Evolutionary conservation across 2,329 filamentous ascomycete species (phyloP), one percentile per base, ranked within the genome.

Genomic region (Aureobasidium musti): DNA sequence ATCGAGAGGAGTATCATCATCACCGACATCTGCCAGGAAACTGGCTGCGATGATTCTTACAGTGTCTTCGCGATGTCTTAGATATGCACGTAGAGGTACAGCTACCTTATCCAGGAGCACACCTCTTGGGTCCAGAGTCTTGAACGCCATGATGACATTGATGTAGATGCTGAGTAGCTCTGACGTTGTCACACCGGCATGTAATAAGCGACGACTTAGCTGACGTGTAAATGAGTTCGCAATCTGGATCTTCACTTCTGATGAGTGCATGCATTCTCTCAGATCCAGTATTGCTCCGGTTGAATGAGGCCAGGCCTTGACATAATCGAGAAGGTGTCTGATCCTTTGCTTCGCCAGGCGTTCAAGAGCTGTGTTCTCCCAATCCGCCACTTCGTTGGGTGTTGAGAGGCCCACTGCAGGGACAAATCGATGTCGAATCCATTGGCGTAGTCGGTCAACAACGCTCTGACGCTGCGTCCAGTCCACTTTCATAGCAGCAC

Each of bases 161-260:
- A 93, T 91, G 76, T 94, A 94, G 2, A 89, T 87, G 71, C 88
- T 87, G 59, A 94, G 76, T 39, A 94, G 91, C 68, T 91, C 86
- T 3, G 90, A 82, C 1, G 91, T 93, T 21, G 89, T 92, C 47
- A 89, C 84, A 2, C 90, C 91, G 1, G 91, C 88, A 72, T 94
- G 90, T 13, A 95, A 80, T 8, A 96, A 79, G 17, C 89, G 85
- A 63, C 81, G 83, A 67, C 87, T 86, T 21, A 94, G 77, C 13
- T 88, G 84, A 10, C 83, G 80, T 1, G 88, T 86, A 75, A 94
- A 94, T 43, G 82, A 83, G 49, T 87, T 84, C 1, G 89, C 92
- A 11, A 95, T 81, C 70, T 90, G 83, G 23, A 89, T 80, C 61
- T 91, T 88, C 39, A 87, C 84, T 66, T 87, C 84, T 3, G 89